Evolutionary conservation across 2,329 filamentous ascomycete species (phyloP), one percentile per base, ranked within the genome.

Genomic region (Calonectria multiphialidica): DNA sequence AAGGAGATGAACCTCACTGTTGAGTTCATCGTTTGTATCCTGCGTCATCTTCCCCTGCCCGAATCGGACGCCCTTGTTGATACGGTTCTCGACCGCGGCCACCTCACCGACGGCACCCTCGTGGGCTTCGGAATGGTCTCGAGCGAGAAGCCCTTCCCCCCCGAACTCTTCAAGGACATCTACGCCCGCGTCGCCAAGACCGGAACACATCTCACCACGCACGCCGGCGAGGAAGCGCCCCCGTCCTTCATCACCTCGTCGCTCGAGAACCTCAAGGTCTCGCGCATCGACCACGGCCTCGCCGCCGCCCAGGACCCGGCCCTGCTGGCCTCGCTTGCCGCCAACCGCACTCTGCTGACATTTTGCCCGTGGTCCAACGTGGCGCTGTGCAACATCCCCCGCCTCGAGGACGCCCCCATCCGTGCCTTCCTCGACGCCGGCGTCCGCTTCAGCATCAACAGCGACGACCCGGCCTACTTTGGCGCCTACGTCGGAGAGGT

Each of bases 361-460:
- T 86, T 95, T 44, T 96, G 94, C 79, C 94, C 94, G 1, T 80
- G 94, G 72, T 94, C 92, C 76, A 95, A 96, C 82, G 90, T 95
- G 4, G 79, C 76, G 2, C 77, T 82, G 30, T 71, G 75, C 68
- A 80, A 79, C 61, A 68, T 82, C 16, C 68, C 75, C 13, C 66
- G 65, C 33, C 70, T 83, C 28, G 70, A 74, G 12, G 80, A 82
- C 7, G 86, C 87, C 13, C 93, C 93, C 0, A 87, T 95, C 71
- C 86, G 91, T 16, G 85, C 83, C 65, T 92, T 94, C 76, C 82
- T 95, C 23, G 89, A 93, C 47, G 85, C 85, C 7, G 90, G 91
- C 0, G 90, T 95, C 45, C 87, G 85, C 72, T 94, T 95, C 82
- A 93, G 90, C 68, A 90, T 95, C 81, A 95, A 95, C 82, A 93